phyloP scores from a whole-genome alignment of 768 basidiomycete species.

The Kwoniella mangroviensis region DNA sequence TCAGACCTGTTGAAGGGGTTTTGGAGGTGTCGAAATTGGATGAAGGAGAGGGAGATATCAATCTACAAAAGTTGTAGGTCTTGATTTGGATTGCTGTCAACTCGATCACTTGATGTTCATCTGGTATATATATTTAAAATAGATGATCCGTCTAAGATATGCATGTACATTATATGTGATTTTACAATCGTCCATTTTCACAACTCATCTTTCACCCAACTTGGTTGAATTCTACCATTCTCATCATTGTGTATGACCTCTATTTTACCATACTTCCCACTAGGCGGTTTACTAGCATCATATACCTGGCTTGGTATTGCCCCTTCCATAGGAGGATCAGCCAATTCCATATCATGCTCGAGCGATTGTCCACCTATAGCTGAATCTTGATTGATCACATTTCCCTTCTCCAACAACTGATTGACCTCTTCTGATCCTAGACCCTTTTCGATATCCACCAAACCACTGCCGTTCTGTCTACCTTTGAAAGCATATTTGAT shows the following conservation, averaged over 20 bases:
- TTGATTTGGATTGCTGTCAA: too few species aligned
- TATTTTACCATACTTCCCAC: slow-evolving; percentile 8
- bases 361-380: neutral
- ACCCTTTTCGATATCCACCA: neutral
- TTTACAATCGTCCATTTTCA: neutral
- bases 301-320: slow-evolving; percentile 1
- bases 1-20: slow-evolving; percentile 1
- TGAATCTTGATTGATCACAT: slow-evolving; percentile 6
- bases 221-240: neutral
- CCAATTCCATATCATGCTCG: neutral
- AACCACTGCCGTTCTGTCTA: neutral
- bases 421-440: neutral
- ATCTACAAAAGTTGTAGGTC: slow-evolving; percentile 13
- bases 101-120: neutral
- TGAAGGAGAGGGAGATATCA: neutral
- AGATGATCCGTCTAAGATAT: neutral
- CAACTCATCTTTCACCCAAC: slow-evolving; percentile 9
- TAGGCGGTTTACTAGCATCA: neutral
- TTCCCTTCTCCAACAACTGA: neutral
- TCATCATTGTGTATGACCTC: slow-evolving; percentile 13
- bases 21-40: neutral
- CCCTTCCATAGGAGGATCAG: neutral
- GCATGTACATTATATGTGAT: slow-evolving; percentile 7
- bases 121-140: neutral
- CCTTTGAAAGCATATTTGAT: slow-evolving; percentile 25